Evolutionary conservation across 2,329 filamentous ascomycete species (phyloP), one percentile per base, ranked within the genome.

Genomic region (Penicillium sp.): DNA sequence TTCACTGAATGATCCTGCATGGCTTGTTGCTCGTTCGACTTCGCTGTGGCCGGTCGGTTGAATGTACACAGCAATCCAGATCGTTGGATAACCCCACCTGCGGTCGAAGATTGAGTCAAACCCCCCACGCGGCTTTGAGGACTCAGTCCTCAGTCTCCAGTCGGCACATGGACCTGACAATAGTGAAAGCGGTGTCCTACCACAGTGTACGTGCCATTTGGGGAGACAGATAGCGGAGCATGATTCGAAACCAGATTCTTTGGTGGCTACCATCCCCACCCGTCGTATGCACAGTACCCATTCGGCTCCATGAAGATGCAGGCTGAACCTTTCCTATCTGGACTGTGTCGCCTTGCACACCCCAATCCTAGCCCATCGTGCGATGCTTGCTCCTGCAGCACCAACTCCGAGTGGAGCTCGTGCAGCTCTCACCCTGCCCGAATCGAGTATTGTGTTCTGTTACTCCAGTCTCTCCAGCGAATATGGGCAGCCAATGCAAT

Each of bases 181-280:
- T 7, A 5, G 29, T 4, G 8, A 32, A 5, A 11, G 8, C 29
- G 11, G 11, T 32, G 7, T 32, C 29, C 11, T 32, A 11, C 33
- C 41, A 38, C 32, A 28, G 38, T 51, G 37, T 51, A 39, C 49
- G 38, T 50, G 41, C 18, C 26, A 6, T 45, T 53, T 26, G 49
- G 43, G 51, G 50, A 49, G 45, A 40, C 51, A 50, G 29, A 50
- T 36, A 43, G 44, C 33, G 51, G 50, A 51, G 43, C 29, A 48
- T 48, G 47, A 49, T 53, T 49, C 34, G 25, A 45, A 44, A 42
- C 35, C 38, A 52, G 52, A 46, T 48, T 45, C 46, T 56, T 47
- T 43, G 51, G 57, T 64, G 60, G 62, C 59, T 61, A 55, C 53
- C 56, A 25, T 13, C 58, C 59, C 63, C 61, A 58, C 56, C 53